Base-by-base conservation (phyloP, 1,284 basidiomycete genomes). In the Inonotus hispidus region DNA sequence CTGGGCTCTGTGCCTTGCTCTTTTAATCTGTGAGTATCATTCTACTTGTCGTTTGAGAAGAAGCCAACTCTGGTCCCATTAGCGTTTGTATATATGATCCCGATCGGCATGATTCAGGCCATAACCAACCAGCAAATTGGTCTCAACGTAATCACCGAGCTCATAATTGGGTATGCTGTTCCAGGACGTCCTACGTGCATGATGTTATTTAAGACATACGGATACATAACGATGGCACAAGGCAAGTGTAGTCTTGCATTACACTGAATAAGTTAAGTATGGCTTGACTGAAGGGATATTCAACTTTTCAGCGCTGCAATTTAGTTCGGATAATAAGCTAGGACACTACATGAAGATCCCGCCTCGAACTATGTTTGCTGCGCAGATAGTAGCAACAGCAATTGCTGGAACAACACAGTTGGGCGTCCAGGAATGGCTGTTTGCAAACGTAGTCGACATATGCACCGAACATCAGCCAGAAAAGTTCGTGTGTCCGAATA, bases 401-500 rank as follows among this genome's bases (percentile, higher is more conserved):
- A 65, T 79, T n/a, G 70, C 71, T 5, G 68, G 68, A 21, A 69
- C 73, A 46, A 69, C 69, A 14, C 70, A 70, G 29, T 64, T 73
- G 23, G 67, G 70, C 16, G 71, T 74, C 3, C 71, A 77, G 59
- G 67, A 70, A 13, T 72, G 73, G 72, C 69, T 76, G 64, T 75
- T 75, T 58, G 65, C 60, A 21, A 72, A 74, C 63, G 73, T 79
- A 41, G 35, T 37, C 13, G 63, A 61, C 38, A 61, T 64, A 10
- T 66, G 74, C 37, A 46, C 32, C 27, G 23, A 56, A 11, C 19
- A 58, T 14, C 58, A 35, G 53, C 66, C 65, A 37, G 52, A 68
- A 59, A 76, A 76, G 1, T 80, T 81, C 67, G 74, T 71, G 14
- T 81, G 79, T 62, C 73, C 77, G 0, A 70, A 71, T 50, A 77